Conservation (phyloP, 73 alveolate genomes). For the Tetrahymena elliotti region DNA sequence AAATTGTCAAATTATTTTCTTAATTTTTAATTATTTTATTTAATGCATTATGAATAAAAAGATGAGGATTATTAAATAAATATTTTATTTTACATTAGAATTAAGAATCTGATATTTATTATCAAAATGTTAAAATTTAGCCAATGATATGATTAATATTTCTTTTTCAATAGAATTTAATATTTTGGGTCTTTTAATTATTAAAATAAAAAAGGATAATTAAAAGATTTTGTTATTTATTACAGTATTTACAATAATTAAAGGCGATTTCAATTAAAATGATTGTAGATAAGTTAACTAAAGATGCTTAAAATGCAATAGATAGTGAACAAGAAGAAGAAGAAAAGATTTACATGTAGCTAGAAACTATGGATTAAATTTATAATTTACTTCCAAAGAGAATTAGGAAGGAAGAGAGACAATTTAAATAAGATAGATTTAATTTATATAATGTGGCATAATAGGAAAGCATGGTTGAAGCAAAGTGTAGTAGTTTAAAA, state of each 20-base stretch:
- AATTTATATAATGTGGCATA: not conserved
- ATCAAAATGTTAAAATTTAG: no score
- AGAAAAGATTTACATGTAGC: not conserved
- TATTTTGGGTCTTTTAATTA: no score
- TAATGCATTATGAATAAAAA: no score
- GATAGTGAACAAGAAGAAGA: not conserved
- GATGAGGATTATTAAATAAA: no score
- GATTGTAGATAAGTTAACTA: not conserved
- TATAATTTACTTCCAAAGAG: not conserved
- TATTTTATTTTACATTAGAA: no score
- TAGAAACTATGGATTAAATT: not conserved
- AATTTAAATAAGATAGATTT: not conserved
- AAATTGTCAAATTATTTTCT: no score
- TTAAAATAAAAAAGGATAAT: no score
- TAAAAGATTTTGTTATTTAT: not conserved
- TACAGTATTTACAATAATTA: no score
- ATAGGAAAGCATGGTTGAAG: not conserved
- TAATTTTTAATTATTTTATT: no score
- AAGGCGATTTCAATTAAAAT: not conserved
- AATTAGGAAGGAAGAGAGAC: not conserved
- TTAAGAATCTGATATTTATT: no score
- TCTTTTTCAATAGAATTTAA: no score
- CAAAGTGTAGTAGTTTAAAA: not conserved
- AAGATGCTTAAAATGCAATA: not conserved
- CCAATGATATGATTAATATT: no score